Evolutionary conservation across 371 early-diverging fungal genomes (phyloP).

Genomic region (Syncephalastrum sp.): DNA sequence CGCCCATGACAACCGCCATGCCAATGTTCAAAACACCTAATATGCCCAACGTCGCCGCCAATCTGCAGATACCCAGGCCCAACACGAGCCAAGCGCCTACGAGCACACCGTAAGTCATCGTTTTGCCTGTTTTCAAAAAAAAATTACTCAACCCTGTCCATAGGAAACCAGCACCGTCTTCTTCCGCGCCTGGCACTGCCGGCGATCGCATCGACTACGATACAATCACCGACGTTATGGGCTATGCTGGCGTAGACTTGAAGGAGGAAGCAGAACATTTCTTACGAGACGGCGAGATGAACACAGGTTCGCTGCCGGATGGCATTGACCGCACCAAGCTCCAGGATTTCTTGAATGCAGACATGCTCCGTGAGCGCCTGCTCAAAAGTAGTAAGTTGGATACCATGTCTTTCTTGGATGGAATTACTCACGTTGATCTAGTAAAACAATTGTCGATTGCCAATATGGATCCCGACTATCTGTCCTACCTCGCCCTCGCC

Average conservation of each 20-base stretch:
- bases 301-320: slow-evolving; percentile 15
- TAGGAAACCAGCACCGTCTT: slow-evolving; percentile 16
- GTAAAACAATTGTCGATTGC: slow-evolving; percentile 38
- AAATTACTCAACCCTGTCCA: no score
- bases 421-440: slow-evolving; percentile 5
- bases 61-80: slow-evolving; percentile 28
- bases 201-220: slow-evolving; percentile 58
- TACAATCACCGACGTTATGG: slow-evolving; percentile 80
- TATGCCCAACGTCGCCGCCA: slow-evolving; percentile 15
- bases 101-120: not conserved
- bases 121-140: no score
- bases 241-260: slow-evolving; percentile 86
- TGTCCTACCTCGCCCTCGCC: slow-evolving; percentile 70
- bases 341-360: slow-evolving; percentile 57
- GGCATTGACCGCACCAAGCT: slow-evolving; percentile 42
- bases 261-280: slow-evolving; percentile 62
- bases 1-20: slow-evolving; percentile 17
- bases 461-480: slow-evolving; percentile 60
- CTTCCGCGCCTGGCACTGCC: slow-evolving; percentile 18
- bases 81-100: slow-evolving; percentile 13
- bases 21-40: slow-evolving; percentile 37
- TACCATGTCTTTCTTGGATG: not conserved
- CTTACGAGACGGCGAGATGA: slow-evolving; percentile 35
- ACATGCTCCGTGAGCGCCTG: slow-evolving; percentile 38
- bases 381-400: slow-evolving; percentile 37